phyloP scores from a whole-genome alignment of 768 basidiomycete species.

The Gymnopilus dilepis region DNA sequence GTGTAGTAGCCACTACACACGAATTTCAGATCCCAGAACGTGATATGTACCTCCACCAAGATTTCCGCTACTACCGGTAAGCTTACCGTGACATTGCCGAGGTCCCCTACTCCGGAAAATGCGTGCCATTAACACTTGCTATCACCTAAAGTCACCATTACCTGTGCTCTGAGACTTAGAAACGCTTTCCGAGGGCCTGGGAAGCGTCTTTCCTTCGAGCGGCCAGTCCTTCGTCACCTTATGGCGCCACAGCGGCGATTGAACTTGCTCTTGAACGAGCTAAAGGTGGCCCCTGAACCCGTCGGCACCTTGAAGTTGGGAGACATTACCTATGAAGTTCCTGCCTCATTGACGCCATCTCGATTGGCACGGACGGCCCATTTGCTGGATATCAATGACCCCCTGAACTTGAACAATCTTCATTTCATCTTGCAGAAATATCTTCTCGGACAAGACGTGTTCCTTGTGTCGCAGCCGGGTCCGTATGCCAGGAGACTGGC shows the following conservation, averaged over 20 bases:
- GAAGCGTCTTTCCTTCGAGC: background rate
- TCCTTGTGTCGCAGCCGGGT: constrained; percentile 69
- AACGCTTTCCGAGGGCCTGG: constrained; percentile 2
- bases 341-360: constrained; percentile 50
- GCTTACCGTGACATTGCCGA: constrained; percentile 19
- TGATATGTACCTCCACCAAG: background rate
- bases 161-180: constrained; percentile 10
- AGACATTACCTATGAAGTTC: constrained; percentile 60
- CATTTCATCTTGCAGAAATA: constrained; percentile 74
- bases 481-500: constrained; percentile 68
- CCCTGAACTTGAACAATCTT: constrained; percentile 60
- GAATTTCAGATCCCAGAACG: too few relatives aligned
- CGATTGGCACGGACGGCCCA: constrained; percentile 50
- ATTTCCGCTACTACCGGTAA: constrained; percentile 18
- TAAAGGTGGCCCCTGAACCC: constrained; percentile 43
- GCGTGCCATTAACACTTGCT: constrained; percentile 15
- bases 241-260: constrained; percentile 54
- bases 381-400: constrained; percentile 55
- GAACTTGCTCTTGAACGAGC: constrained; percentile 49
- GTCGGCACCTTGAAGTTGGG: constrained; percentile 65
- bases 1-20: too few relatives aligned
- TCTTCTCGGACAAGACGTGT: constrained; percentile 69
- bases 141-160: constrained; percentile 16
- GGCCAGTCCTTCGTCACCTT: background rate
- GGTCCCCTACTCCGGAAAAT: constrained; percentile 22